Evolutionary conservation across 2,329 filamentous ascomycete species (phyloP).

Genomic region (Pseudogymnoascus sp.): DNA sequence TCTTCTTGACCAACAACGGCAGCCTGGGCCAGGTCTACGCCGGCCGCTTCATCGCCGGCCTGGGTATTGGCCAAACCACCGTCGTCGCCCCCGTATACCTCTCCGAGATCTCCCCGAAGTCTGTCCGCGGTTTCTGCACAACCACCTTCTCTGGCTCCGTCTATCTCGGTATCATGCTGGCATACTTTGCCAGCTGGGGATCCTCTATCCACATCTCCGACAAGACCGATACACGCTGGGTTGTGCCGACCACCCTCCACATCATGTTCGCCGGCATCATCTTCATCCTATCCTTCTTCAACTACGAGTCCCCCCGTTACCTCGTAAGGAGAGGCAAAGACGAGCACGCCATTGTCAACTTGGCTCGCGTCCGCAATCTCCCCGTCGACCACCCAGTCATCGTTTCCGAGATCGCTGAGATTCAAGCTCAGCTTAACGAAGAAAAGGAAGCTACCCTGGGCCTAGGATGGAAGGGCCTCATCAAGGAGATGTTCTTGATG

Average conservation of each 20-base stretch:
- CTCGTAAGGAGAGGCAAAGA: constrained; percentile 55
- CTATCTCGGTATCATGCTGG: constrained; percentile 69
- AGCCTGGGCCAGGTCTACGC: constrained; percentile 51
- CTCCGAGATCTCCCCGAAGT: constrained; percentile 61
- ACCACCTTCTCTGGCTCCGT: constrained; percentile 63
- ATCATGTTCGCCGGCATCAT: constrained; percentile 70
- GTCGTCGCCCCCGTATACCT: constrained; percentile 65
- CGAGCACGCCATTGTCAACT: constrained; percentile 47
- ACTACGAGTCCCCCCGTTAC: constrained; percentile 62
- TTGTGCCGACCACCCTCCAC: constrained; percentile 66
- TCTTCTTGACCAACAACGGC: constrained; percentile 50
- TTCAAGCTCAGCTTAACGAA: constrained; percentile 56
- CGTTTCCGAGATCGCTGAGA: constrained; percentile 50
- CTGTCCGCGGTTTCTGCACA: constrained; percentile 64
- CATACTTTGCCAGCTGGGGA: constrained; percentile 68
- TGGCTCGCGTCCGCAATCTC: constrained; percentile 52
- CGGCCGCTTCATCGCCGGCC: constrained; percentile 55
- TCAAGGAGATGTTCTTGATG: constrained; percentile 60
- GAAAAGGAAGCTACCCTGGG: constrained; percentile 65
- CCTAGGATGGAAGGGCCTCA: constrained; percentile 51
- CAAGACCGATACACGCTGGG: constrained; percentile 35
- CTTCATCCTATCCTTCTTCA: constrained; percentile 58
- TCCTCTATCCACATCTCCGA: constrained; percentile 41
- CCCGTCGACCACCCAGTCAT: constrained; percentile 52
- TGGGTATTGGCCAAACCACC: constrained; percentile 56